Conservation (phyloP, 495 filamentous ascomycete species). For the Penicillium ucsense region DNA sequence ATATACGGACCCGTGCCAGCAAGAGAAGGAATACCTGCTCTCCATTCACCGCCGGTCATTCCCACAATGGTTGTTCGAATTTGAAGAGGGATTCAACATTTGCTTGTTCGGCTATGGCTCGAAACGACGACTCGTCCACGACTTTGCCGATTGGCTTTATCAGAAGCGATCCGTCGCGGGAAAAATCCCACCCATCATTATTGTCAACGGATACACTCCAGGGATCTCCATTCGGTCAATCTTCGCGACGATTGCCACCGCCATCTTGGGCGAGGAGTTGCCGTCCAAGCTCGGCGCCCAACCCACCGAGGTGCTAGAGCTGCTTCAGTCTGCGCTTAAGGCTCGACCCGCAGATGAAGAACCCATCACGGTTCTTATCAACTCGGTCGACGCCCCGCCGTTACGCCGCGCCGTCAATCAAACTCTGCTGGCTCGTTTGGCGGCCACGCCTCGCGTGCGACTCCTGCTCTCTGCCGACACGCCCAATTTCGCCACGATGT, state of each 20-base stretch:
- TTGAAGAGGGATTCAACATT: conserved; percentile 79
- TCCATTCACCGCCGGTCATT: conserved; percentile 73
- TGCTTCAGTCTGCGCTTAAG: conserved; percentile 50
- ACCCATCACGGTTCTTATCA: conserved; percentile 61
- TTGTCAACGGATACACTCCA: conserved; percentile 81
- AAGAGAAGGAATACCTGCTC: conserved; percentile 61
- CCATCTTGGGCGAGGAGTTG: conserved; percentile 47
- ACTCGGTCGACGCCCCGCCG: conserved; percentile 72
- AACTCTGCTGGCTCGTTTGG: conserved; percentile 63
- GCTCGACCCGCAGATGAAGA: conserved; percentile 25
- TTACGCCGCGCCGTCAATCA: conserved; percentile 65
- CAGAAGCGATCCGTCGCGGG: conserved; percentile 22
- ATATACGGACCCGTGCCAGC: conserved; percentile 59
- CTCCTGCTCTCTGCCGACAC: conserved; percentile 78
- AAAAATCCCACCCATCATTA: conserved; percentile 52
- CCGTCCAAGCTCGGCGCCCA: conserved; percentile 49
- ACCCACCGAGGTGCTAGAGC: conserved; percentile 55
- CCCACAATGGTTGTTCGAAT: conserved; percentile 87
- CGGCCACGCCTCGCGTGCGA: conserved; percentile 61
- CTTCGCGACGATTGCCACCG: conserved; percentile 59
- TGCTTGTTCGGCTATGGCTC: conserved; percentile 90
- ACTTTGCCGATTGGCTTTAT: conserved; percentile 69
- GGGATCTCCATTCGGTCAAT: conserved; percentile 71
- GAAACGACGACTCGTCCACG: conserved; percentile 65
- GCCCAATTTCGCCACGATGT: conserved; percentile 76